Evolutionary conservation across 1,139 yeast genomes (phyloP), one percentile per base, ranked within the genome.

Genomic region (Taphrina betulina): DNA sequence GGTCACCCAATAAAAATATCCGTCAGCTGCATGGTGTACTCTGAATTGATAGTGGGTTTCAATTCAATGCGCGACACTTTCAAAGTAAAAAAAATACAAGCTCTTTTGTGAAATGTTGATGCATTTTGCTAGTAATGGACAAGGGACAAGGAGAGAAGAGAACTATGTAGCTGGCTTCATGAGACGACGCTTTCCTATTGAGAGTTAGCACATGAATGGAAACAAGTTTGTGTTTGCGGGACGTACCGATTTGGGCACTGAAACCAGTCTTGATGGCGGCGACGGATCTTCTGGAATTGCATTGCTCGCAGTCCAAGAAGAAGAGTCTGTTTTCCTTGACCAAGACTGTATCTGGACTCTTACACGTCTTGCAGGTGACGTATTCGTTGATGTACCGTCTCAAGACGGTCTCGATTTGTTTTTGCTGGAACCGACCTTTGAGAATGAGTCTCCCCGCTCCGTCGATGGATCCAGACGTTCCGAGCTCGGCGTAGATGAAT

Each of bases 401-500:
- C 73, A 92, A 79, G 62, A 92, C 95, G 61, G 90, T 85, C 75
- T 92, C 98, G 80, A 92, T 83, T 73, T 90, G 96, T 75, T 92
- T 92, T 66, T 95, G 96, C 75, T 85, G 95, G 79, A 89, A 92
- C 73, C 95, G 86, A 76, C 99, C 99, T 78, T 89, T 92, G 72
- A 92, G 89, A 62, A 92, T 90, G 69, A 92, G 80, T 73, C 98
- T 84, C 77, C 89, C 87, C 71, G 89, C 90, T 70, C 97, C 98
- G 74, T 92, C 99, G 61, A 92, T 92, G 59, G 97, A 90, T 69
- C 99, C 99, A 2, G 97, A 88, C 22, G 99, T 92, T 82, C 98
- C 99, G 80, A 92, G 79, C 77, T 92, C 99, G 1, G 98, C 97
- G 73, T 92, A 94, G 73, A 92, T 75, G 74, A 86, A 92, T 76